Evolutionary conservation across 2,329 filamentous ascomycete species (phyloP).

Genomic region (Monascus ruber): DNA sequence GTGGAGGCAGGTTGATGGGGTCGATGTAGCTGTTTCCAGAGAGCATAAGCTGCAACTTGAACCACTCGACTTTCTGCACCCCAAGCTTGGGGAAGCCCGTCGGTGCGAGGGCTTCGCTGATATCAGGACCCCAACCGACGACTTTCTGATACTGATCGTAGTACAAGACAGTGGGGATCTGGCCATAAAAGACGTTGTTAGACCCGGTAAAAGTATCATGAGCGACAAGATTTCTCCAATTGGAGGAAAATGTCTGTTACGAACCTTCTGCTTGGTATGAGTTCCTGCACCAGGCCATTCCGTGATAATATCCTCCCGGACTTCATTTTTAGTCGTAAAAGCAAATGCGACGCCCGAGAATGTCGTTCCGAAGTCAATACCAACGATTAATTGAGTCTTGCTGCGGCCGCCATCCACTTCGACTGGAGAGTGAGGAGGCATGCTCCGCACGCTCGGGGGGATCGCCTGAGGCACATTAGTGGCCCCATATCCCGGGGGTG

Average conservation of each 20-base stretch:
- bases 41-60: conserved; percentile 97
- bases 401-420: conserved; percentile 63
- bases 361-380: conserved; percentile 97
- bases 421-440: conserved; percentile 19
- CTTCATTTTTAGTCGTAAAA: conserved; percentile 89
- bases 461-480: conserved; percentile 15
- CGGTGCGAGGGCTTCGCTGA: conserved; percentile 88
- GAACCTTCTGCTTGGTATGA: conserved; percentile 96
- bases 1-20: conserved; percentile 93
- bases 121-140: conserved; percentile 98
- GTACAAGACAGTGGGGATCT: conserved; percentile 97
- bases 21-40: conserved; percentile 99
- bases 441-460: conserved; percentile 14
- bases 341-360: conserved; percentile 95
- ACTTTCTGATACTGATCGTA: conserved; percentile 99
- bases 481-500: conserved; percentile 31
- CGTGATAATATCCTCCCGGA: conserved; percentile 96
- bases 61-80: conserved; percentile 99
- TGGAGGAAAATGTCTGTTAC: conserved; percentile 1
- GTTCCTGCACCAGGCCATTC: conserved; percentile 98
- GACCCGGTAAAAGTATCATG: not conserved
- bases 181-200: not conserved
- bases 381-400: conserved; percentile 95
- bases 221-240: no score
- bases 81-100: conserved; percentile 96